Percentiles rank a stretch among this genome's conserved stretches.
phyloP scores from a whole-genome alignment of 2,329 filamentous ascomycete genomes.

The Balansia obtecta region DNA sequence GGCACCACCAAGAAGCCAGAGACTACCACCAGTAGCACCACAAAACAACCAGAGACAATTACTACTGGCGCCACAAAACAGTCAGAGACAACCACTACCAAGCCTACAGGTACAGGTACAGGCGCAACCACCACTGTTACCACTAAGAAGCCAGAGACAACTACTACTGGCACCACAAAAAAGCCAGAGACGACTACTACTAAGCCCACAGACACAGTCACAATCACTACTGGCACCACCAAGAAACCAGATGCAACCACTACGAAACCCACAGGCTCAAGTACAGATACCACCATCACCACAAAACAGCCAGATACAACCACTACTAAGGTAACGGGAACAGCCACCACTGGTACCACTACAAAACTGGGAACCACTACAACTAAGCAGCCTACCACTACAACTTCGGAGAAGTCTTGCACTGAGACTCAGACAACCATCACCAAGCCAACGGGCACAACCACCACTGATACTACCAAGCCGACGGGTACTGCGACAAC shows the following conservation, averaged over 20 bases:
- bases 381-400: neutral
- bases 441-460: neutral
- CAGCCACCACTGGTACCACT: neutral
- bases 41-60: neutral
- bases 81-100: neutral
- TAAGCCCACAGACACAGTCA: too few relatives aligned
- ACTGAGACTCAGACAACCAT: neutral
- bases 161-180: neutral
- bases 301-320: too few relatives aligned
- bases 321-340: too few relatives aligned
- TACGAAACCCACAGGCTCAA: too few relatives aligned
- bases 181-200: neutral
- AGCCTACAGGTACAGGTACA: too few relatives aligned
- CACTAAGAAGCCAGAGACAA: neutral
- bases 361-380: neutral
- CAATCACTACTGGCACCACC: neutral
- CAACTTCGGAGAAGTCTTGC: neutral
- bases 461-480: neutral
- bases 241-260: neutral
- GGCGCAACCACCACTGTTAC: neutral
- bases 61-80: neutral
- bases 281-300: neutral
- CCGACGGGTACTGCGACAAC: neutral
- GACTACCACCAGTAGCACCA: neutral
- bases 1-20: neutral